Percentiles rank a stretch among this genome's conserved stretches.
phyloP scores from a whole-genome alignment of 2,329 filamentous ascomycete genomes.

The Aschersonia sp. region DNA sequence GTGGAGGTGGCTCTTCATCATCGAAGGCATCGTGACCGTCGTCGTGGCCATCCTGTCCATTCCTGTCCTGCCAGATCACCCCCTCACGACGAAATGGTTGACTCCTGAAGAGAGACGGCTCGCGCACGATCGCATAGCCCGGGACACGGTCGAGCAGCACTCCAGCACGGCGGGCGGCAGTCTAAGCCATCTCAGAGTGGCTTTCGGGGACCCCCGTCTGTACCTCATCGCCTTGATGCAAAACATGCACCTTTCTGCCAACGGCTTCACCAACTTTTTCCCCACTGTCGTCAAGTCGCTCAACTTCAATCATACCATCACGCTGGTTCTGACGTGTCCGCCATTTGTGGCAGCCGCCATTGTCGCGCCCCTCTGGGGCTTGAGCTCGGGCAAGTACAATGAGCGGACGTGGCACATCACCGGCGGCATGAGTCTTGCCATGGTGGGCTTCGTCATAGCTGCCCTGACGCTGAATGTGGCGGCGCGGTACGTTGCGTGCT shows the following conservation, averaged over 20 bases:
- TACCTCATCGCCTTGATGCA: constrained; percentile 32
- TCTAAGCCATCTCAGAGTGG: constrained; percentile 24
- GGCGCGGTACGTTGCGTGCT: not conserved
- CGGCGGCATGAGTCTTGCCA: constrained; percentile 10
- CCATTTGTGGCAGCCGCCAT: constrained; percentile 16
- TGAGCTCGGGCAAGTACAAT: constrained; percentile 23
- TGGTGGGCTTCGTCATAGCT: constrained; percentile 13
- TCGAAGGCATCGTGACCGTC: constrained; percentile 39
- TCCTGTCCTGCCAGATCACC: constrained; percentile 21
- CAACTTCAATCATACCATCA: constrained; percentile 14
- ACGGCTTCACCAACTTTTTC: constrained; percentile 29
- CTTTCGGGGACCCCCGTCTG: constrained; percentile 25
- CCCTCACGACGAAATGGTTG: constrained; percentile 27
- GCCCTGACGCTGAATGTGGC: not conserved
- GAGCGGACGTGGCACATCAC: constrained; percentile 28
- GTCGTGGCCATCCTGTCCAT: constrained; percentile 15
- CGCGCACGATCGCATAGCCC: constrained; percentile 21
- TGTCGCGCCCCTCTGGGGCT: constrained; percentile 11
- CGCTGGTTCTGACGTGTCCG: constrained; percentile 16
- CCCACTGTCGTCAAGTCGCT: constrained; percentile 18
- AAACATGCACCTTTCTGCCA: constrained; percentile 30
- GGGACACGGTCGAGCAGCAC: constrained; percentile 21
- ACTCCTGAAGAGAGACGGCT: constrained; percentile 24
- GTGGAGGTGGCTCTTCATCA: constrained; percentile 38
- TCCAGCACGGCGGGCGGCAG: constrained; percentile 12